These are phyloP conservation scores for Podospora sp. DNA, from an alignment of 495 filamentous ascomycete species.

Conservation along the genomic window DNA sequence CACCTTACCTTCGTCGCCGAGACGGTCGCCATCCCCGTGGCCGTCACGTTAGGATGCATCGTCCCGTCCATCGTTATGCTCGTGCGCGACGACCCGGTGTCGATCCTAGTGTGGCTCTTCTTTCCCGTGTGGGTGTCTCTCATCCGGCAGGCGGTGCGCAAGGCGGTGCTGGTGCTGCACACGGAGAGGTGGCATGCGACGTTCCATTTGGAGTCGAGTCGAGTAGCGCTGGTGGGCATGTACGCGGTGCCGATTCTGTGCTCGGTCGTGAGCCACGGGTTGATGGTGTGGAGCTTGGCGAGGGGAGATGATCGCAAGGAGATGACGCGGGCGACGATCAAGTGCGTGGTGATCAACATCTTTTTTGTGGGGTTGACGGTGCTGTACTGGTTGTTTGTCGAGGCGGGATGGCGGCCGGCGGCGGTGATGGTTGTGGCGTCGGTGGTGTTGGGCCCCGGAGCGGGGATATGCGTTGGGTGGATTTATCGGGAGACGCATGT, in stretches of 20 bases:
- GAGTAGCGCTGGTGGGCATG: slow-evolving; percentile 28
- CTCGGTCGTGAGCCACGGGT: slow-evolving; percentile 37
- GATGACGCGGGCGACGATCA: slow-evolving; percentile 43
- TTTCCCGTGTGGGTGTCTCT: slow-evolving; percentile 45
- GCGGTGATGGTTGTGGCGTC: slow-evolving; percentile 34
- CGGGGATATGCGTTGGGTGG: slow-evolving; percentile 43
- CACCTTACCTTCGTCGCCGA: slow-evolving; percentile 40
- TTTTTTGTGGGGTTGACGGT: slow-evolving; percentile 40
- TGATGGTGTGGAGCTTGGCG: slow-evolving; percentile 36
- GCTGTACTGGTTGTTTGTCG: slow-evolving; percentile 46
- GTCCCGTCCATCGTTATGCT: slow-evolving; percentile 64
- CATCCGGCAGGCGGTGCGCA: slow-evolving; percentile 34
- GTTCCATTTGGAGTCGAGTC: slow-evolving; percentile 40
- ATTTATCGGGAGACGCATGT: slow-evolving; percentile 39
- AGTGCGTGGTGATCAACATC: slow-evolving; percentile 41
- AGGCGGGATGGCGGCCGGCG: slow-evolving; percentile 38
- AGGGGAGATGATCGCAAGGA: slow-evolving; percentile 40
- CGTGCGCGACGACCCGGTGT: slow-evolving; percentile 68
- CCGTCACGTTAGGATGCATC: slow-evolving; percentile 41
- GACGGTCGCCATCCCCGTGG: slow-evolving; percentile 42
- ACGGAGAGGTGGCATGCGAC: slow-evolving; percentile 21
- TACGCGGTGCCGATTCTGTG: slow-evolving; percentile 40
- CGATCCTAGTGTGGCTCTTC: slow-evolving; percentile 59
- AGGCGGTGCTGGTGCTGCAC: slow-evolving; percentile 17
- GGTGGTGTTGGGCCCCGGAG: slow-evolving; percentile 41